These are phyloP conservation scores for Kurtzmaniella quercitrusa DNA, from an alignment of 1,139 yeast species.

Conservation along the genomic window DNA sequence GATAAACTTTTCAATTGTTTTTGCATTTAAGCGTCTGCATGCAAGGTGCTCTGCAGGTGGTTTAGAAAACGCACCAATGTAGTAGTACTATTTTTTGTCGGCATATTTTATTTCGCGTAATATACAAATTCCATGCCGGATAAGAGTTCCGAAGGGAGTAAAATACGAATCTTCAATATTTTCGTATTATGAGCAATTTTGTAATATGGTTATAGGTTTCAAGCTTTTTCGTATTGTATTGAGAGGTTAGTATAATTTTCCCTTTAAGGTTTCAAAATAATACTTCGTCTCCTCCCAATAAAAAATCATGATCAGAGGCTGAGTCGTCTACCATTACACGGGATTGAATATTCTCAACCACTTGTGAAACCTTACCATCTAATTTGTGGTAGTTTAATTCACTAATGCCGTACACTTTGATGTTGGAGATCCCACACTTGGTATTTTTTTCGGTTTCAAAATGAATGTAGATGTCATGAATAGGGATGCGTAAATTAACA, in stretches of 20 bases:
- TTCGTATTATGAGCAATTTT: too few relatives aligned
- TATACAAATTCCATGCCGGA: background rate
- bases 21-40: background rate
- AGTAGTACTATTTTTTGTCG: background rate
- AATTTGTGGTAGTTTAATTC: conserved; percentile 29
- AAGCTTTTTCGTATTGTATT: too few relatives aligned
- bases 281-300: background rate
- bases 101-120: background rate
- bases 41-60: background rate
- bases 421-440: conserved; percentile 21
- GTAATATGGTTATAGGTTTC: too few relatives aligned
- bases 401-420: conserved; percentile 39
- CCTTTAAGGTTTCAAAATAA: background rate
- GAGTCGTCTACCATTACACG: background rate
- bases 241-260: background rate
- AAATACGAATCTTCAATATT: too few relatives aligned
- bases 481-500: conserved; percentile 30
- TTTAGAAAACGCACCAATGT: background rate
- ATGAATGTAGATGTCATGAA: conserved; percentile 34
- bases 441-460: conserved; percentile 18
- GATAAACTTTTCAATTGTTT: background rate
- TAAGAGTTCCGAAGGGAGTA: too few relatives aligned
- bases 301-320: background rate
- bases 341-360: conserved; percentile 7
- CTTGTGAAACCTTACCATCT: conserved; percentile 20